Conservation (phyloP, 2,329 filamentous ascomycete species). For the Balansia obtecta region DNA sequence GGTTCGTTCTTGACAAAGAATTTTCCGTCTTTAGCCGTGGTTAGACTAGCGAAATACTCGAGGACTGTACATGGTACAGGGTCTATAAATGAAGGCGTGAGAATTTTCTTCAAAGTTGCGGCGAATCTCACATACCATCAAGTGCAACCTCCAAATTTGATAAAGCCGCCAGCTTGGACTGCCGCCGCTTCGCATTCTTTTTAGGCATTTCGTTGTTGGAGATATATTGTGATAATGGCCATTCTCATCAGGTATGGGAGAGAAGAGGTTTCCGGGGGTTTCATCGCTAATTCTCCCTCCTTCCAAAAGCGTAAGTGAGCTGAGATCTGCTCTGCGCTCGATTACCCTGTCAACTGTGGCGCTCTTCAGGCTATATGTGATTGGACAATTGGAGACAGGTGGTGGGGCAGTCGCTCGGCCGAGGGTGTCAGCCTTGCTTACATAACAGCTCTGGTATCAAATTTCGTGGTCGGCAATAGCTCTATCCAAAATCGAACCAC, state of each 20-base stretch:
- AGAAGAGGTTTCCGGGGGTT: not conserved
- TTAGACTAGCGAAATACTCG: slow-evolving; percentile 12
- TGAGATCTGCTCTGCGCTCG: not conserved
- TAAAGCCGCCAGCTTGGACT: not conserved
- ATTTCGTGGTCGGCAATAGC: slow-evolving; percentile 13
- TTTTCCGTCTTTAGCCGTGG: slow-evolving; percentile 8
- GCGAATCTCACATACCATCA: slow-evolving; percentile 13
- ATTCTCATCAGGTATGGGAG: not conserved
- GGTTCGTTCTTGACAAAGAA: slow-evolving; percentile 8
- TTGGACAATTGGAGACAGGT: no score
- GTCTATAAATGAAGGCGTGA: slow-evolving; percentile 9
- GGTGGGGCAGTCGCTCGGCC: no score
- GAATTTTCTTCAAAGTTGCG: not conserved
- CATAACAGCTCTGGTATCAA: slow-evolving; percentile 16
- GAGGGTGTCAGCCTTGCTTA: slow-evolving; percentile 19
- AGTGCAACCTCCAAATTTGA: slow-evolving; percentile 10
- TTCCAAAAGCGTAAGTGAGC: not conserved
- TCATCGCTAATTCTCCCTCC: not conserved
- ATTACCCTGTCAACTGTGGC: no score
- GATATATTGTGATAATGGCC: not conserved
- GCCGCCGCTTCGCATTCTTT: not conserved
- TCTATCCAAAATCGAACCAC: slow-evolving; percentile 2
- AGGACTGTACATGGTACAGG: slow-evolving; percentile 13
- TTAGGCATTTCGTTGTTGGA: slow-evolving; percentile 4
- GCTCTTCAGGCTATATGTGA: no score